Base-by-base conservation (phyloP, 2,329 filamentous ascomycete species). In the Xylariaceae sp. region DNA sequence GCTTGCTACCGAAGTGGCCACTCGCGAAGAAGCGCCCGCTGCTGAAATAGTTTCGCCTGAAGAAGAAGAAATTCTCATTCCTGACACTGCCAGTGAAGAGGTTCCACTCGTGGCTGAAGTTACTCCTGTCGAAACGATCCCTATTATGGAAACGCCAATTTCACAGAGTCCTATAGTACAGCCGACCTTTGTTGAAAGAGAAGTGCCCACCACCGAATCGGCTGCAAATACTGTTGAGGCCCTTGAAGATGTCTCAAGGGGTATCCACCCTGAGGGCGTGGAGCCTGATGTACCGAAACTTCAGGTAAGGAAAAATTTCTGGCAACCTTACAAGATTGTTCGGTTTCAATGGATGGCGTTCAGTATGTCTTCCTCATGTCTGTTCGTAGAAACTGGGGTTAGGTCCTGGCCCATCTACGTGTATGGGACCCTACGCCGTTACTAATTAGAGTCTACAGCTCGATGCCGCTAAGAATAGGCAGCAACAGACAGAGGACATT, bases 271-370 rank as follows among this genome's bases (percentile, higher is more conserved):
- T 45, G 51, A 51, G 49, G 49, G 44, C 34, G 44, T 41, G 45
- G 58, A 58, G 54, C 54, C 51, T 49, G 53, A 53, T 53, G 53
- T 47, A 53, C 50, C 49, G 26, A 59, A 57, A 51, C 40, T 51
- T 59, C 58, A 62, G 60, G 60, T 62, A 62, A 62, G 60, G 56
- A 47, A 58, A 56, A 39, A 59, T 56, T 57, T 57, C 59, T 60
- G 57, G 57, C 57, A 60, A 41, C 59, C 57, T 60, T 51, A 55
- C 47, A 58, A 58, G 40, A 56, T 60, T 49, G 51, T 54, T 51
- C 57, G 59, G 46, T 61, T 61, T 52, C 57, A 58, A 51, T 61
- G 56, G 54, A 53, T 29, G 40, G 49, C 52, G 47, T 61, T 61
- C 46, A 60, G 59, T 61, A 61, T 59, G 59, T 61, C 42, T 54